Conservation (phyloP, 2,329 filamentous ascomycete species). For the Penicillium sp. region DNA sequence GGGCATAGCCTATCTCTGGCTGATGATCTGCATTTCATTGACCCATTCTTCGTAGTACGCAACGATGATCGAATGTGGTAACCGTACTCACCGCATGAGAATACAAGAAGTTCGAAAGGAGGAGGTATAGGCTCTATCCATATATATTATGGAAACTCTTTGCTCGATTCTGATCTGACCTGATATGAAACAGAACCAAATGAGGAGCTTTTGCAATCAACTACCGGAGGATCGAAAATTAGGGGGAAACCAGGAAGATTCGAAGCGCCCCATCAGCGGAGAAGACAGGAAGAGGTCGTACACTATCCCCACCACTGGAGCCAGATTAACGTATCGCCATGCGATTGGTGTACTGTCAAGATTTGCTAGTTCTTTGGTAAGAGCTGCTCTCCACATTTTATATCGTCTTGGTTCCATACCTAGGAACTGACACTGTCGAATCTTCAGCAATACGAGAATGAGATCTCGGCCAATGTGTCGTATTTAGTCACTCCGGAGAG, state of each 20-base stretch:
- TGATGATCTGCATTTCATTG: background rate
- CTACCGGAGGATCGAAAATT: conserved; percentile 73
- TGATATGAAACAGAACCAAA: conserved; percentile 32
- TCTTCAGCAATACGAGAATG: conserved; percentile 46
- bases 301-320: conserved; percentile 63
- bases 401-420: background rate
- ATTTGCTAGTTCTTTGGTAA: conserved; percentile 66
- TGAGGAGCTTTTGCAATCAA: conserved; percentile 71
- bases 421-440: background rate
- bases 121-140: conserved; percentile 41
- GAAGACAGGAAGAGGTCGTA: conserved; percentile 54
- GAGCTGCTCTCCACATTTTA: conserved; percentile 1
- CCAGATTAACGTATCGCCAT: conserved; percentile 72
- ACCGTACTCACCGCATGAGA: conserved; percentile 60
- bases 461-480: conserved; percentile 47
- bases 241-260: conserved; percentile 54
- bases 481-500: conserved; percentile 61
- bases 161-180: background rate
- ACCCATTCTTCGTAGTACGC: conserved; percentile 53
- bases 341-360: conserved; percentile 68
- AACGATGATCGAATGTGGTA: conserved; percentile 74
- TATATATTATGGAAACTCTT: no score
- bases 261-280: conserved; percentile 55
- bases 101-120: conserved; percentile 46
- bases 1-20: background rate